Base-by-base conservation (phyloP, 2,329 filamentous ascomycete species). In the Malbranchea cinnamomea region DNA sequence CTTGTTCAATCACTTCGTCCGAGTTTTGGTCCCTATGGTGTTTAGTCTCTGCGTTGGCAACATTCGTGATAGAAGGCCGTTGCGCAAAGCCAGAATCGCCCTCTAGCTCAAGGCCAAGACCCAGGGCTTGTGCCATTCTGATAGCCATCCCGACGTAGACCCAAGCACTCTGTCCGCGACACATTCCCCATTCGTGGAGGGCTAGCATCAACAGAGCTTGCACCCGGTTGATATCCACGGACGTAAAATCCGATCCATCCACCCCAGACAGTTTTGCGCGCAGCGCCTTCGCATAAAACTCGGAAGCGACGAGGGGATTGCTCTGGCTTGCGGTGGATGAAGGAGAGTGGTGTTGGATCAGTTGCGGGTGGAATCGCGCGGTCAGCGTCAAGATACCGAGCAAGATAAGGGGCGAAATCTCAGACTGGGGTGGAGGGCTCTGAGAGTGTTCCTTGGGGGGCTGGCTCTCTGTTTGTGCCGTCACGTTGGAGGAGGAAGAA, bases 181-280 rank as follows among this genome's bases (percentile, higher is more conserved):
- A 62, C 53, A 64, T 67, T 17, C 65, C 62, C 65, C 67, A 71
- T 39, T 71, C 67, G 37, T 71, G 66, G 28, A 68, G 50, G 3
- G 60, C 62, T 4, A 72, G 52, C 65, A 72, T 69, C 17, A 71
- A 47, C 13, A 64, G 49, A 3, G 65, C 62, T 41, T 72, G 68
- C 0, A 60, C 59, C 11, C 60, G 59, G 23, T 63, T 57, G n/a
- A 71, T 49, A 24, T 63, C 61, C 3, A 61, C 52, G 1, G 48
- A 39, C 3, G 54, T 53, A 10, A 61, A 39, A 32, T 48, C 50
- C 20, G 54, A 53, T 23, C 60, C 60, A 36, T 56, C 56, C 3
- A 50, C 42, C 7, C 52, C 54, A 31, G 58, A 53, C 37, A 69
- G 52, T 28, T 56, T 54, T 34, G 54, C 56, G 36, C 60, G 60